phyloP scores from a whole-genome alignment of 176 grass and related monocot genomes.

The Otatea glauca region DNA sequence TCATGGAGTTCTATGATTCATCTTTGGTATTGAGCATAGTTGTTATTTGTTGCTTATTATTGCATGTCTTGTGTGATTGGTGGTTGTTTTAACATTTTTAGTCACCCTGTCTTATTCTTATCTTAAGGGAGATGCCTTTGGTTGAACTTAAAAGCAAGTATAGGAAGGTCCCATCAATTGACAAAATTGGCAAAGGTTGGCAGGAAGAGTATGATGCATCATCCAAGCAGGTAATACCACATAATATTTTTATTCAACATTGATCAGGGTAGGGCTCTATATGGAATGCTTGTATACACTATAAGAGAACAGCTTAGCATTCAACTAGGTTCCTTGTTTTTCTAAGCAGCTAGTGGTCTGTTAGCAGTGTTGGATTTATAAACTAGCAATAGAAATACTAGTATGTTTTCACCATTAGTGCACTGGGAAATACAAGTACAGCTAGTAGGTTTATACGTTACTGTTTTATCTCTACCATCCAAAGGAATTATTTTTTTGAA shows the following conservation, averaged over 20 bases:
- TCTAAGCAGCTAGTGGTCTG: background rate
- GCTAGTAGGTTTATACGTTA: no score
- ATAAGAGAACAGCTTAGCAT: conserved; percentile 16
- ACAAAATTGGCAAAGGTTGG: conserved; percentile 80
- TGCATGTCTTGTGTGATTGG: conserved; percentile 6
- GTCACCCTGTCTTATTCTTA: conserved; percentile 14
- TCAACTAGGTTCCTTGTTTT: conserved; percentile 11
- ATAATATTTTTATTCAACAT: background rate
- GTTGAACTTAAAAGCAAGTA: conserved; percentile 86
- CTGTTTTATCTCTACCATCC: background rate
- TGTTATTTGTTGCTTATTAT: background rate
- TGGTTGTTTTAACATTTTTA: conserved; percentile 13
- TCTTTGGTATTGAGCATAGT: conserved; percentile 9
- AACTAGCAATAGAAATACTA: no score
- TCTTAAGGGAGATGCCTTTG: conserved; percentile 75
- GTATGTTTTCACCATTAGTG: no score
- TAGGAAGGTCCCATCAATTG: conserved; percentile 72
- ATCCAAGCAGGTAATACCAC: conserved; percentile 70
- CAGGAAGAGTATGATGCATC: conserved; percentile 80
- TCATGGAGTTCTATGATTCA: conserved; percentile 24
- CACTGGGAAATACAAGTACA: no score
- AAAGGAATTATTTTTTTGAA: conserved; percentile 1
- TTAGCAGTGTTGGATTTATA: no score
- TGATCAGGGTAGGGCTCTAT: background rate
- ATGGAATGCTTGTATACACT: background rate